Evolutionary conservation across 257 asterid species (phyloP).

Genomic region (Solanum phureja): DNA sequence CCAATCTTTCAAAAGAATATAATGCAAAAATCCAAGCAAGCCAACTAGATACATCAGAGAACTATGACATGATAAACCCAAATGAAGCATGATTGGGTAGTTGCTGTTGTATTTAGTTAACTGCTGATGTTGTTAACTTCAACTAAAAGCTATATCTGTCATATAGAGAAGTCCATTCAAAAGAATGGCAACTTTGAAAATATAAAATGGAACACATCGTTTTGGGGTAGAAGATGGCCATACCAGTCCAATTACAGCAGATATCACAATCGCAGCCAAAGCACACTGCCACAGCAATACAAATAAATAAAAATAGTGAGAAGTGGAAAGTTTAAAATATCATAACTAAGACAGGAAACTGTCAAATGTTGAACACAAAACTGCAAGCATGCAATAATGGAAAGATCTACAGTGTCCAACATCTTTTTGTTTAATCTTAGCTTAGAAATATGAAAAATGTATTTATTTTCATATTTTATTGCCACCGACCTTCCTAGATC

Average conservation of each 20-base stretch:
- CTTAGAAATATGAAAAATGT: neutral
- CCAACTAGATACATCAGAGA: neutral
- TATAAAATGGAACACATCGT: neutral
- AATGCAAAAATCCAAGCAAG: neutral
- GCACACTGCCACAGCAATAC: slow-evolving; percentile 49
- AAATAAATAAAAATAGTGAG: neutral
- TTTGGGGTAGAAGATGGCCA: slow-evolving; percentile 4
- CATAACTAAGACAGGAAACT: too few species aligned
- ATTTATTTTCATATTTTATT: neutral
- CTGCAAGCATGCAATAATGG: neutral
- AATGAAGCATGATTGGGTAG: neutral
- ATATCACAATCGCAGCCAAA: slow-evolving; percentile 93
- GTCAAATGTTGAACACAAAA: too few species aligned
- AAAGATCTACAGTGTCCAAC: neutral
- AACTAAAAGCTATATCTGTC: neutral
- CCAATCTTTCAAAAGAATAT: neutral
- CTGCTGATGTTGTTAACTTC: neutral
- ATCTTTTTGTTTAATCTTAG: neutral
- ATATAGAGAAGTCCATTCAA: neutral
- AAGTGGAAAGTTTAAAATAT: neutral
- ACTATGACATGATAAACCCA: neutral
- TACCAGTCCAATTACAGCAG: slow-evolving; percentile 99
- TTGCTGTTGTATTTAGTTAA: neutral
- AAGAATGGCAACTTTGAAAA: neutral
- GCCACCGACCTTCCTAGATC: neutral